A percentile compares a stretch with the other conserved stretches of the same genome.
Conservation (phyloP, 371 early-diverging fungal species). For the Cokeromyces recurvatus region DNA sequence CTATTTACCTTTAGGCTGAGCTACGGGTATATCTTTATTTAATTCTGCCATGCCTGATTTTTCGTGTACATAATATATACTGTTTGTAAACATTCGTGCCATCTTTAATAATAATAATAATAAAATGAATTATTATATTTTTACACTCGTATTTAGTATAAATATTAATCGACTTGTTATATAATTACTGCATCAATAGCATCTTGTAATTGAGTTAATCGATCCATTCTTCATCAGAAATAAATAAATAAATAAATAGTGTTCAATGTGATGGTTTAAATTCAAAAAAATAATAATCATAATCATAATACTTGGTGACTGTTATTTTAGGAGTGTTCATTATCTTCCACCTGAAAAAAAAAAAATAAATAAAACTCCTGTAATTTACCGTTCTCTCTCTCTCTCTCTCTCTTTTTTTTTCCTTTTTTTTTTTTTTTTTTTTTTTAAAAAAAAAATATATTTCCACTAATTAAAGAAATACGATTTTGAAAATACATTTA, state of each 20-base stretch:
- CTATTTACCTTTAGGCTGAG: constrained; percentile 44
- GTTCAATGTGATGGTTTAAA: no score
- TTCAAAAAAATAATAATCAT: neutral
- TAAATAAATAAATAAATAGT: neutral
- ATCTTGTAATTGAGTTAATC: constrained; percentile 61
- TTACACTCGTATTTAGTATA: neutral
- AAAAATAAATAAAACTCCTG: no score
- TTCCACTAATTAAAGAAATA: no score
- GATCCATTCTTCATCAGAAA: constrained; percentile 29
- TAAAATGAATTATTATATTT: neutral
- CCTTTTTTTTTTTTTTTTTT: no score
- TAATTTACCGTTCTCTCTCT: no score
- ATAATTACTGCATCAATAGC: constrained; percentile 55
- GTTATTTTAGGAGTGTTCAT: neutral
- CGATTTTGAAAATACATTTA: no score
- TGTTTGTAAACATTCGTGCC: constrained; percentile 51
- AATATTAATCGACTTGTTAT: no score
- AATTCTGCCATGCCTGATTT: constrained; percentile 44
- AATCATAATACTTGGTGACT: neutral
- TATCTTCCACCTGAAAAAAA: no score
- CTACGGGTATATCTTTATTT: constrained; percentile 34
- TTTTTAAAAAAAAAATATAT: no score
- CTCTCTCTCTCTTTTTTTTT: no score
- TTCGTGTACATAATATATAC: constrained; percentile 48
- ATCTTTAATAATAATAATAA: constrained; percentile 18